Conservation (phyloP, 1,284 basidiomycete genomes). For the Naganishia sp. region DNA sequence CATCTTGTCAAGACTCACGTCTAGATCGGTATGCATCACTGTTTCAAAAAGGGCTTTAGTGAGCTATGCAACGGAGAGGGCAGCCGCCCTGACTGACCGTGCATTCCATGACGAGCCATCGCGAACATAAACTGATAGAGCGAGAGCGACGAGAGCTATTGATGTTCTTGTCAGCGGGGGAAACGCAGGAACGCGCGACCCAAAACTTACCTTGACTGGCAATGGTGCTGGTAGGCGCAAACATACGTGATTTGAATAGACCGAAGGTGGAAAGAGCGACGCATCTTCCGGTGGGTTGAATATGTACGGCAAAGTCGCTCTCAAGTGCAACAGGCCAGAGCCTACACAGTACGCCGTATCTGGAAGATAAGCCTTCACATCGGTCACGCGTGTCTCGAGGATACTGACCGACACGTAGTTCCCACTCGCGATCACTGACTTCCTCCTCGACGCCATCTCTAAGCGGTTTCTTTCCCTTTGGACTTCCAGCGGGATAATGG, state of each 20-base stretch:
- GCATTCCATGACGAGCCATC: slow-evolving; percentile 51
- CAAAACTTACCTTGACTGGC: slow-evolving; percentile 46
- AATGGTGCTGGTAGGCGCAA: slow-evolving; percentile 49
- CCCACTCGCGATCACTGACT: slow-evolving; percentile 53
- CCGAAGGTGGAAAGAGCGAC: slow-evolving; percentile 48
- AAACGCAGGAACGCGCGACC: neutral
- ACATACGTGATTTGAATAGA: slow-evolving; percentile 47
- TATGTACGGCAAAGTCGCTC: slow-evolving; percentile 50
- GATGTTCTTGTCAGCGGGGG: neutral
- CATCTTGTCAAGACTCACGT: slow-evolving; percentile 46
- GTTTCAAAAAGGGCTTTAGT: neutral
- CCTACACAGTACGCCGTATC: slow-evolving; percentile 34
- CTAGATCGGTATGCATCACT: slow-evolving; percentile 51
- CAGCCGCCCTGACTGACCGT: slow-evolving; percentile 40
- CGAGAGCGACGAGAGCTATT: slow-evolving; percentile 46
- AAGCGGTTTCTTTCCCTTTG: slow-evolving; percentile 19
- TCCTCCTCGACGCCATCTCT: slow-evolving; percentile 41
- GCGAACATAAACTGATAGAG: slow-evolving; percentile 49
- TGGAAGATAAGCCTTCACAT: neutral
- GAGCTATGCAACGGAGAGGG: slow-evolving; percentile 1
- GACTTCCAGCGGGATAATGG: neutral
- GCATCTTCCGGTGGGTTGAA: slow-evolving; percentile 41
- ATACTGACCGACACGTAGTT: slow-evolving; percentile 49
- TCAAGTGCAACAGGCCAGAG: slow-evolving; percentile 51
- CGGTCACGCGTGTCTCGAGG: too few species aligned